Base-by-base conservation (phyloP, 345 rosid species). In the Gossypium longicalyx region DNA sequence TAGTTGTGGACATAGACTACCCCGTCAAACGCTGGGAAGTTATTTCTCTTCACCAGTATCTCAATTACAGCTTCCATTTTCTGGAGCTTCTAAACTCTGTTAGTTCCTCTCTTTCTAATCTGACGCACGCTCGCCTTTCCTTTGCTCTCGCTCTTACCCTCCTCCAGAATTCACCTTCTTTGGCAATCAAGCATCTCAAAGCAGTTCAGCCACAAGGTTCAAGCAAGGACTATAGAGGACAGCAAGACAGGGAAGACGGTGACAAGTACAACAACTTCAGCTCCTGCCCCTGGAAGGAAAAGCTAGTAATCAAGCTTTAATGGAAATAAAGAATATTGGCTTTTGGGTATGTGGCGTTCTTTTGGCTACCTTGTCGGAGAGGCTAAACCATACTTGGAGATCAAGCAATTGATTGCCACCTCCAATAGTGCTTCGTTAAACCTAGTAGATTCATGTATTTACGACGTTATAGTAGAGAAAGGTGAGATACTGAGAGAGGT, bases 1-100 rank as follows among this genome's bases (percentile, higher is more conserved):
- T 88, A 8, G 83, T 81, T 58, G 79, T 81, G 76, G 82, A 72
- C 11, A 78, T 90, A 38, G 86, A 88, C 71, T 80, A 77, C 65
- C 87, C 82, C 12, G 74, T 78, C 78, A 82, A 77, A 71, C 76
- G 78, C 27, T 88, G 92, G 91, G 83, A 81, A 27, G 74, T 72
- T 9, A 43, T 17, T 16, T 73, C 84, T 9, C 44, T 79, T 53
- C 88, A 86, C 47, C 79, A 79, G 10, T 85, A 87, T 85, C 83
- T 90, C 58, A 75, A 67, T 56, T 83, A 81, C 78, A 80, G 81
- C 60, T 79, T 88, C 81, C 63, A 70, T 73, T 71, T 88, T 76
- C 58, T 90, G 64, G 88, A 85, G 52, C 82, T 78, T 77, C 77
- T 85, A 12, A 90, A 90, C 64, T 77, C 78, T 2, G 76, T 90